phyloP scores from a whole-genome alignment of 352 stramenopile genomes.

The Achlya hypogyna region DNA sequence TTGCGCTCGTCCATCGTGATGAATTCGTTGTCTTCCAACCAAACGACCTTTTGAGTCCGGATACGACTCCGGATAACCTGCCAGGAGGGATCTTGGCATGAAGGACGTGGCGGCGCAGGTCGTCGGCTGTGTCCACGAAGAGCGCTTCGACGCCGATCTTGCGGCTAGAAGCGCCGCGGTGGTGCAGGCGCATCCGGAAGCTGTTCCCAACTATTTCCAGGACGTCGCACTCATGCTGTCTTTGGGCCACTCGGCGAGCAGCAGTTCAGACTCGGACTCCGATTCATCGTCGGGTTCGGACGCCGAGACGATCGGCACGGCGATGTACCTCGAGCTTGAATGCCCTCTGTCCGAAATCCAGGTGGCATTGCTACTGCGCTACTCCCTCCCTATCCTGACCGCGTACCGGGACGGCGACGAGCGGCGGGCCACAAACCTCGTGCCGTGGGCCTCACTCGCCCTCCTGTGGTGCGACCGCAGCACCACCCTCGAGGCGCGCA shows the following conservation, averaged over 20 bases:
- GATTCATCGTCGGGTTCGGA: neutral
- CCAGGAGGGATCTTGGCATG: neutral
- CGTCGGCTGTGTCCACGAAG: neutral
- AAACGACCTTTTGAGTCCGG: neutral
- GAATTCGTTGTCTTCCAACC: constrained; percentile 1
- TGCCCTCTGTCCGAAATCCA: neutral
- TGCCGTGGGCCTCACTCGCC: neutral
- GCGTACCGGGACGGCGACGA: too few species aligned
- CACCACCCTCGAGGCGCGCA: neutral
- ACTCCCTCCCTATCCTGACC: neutral
- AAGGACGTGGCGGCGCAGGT: neutral
- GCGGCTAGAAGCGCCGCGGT: too few species aligned
- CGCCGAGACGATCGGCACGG: neutral
- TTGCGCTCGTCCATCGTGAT: constrained; percentile 53
- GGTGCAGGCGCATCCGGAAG: neutral
- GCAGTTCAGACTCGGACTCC: neutral
- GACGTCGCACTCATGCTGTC: neutral
- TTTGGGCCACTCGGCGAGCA: neutral
- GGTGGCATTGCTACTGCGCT: neutral
- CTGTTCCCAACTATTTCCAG: neutral
- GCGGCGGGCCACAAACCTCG: neutral
- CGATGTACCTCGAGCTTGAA: neutral
- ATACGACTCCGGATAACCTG: neutral
- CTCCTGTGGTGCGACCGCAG: neutral
- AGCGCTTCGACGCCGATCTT: neutral